A percentile compares a stretch with the other conserved stretches of the same genome.
phyloP scores from a whole-genome alignment of 176 grass and related monocot species.

The Phoenix dactylifera region DNA sequence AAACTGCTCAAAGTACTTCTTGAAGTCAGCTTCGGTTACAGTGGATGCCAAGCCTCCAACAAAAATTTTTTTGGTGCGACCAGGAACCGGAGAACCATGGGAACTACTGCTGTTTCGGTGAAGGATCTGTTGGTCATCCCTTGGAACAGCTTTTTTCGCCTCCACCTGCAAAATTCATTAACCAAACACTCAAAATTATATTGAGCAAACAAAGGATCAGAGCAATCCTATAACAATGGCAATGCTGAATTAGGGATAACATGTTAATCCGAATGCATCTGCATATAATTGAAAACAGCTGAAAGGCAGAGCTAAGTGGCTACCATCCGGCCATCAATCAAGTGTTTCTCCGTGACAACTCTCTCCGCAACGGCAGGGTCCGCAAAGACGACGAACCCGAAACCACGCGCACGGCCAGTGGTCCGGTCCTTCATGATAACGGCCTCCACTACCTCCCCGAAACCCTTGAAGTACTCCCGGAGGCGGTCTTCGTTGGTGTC shows the following conservation, averaged over 20 bases:
- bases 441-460: conserved; percentile 85
- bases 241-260: background rate
- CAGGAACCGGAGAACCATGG: conserved; percentile 53
- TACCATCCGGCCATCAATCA: conserved; percentile 98
- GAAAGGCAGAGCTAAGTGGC: background rate
- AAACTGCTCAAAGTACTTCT: conserved; percentile 91
- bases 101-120: conserved; percentile 55
- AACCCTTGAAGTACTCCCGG: conserved; percentile 67
- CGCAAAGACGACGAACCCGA: conserved; percentile 77
- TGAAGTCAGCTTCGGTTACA: conserved; percentile 76
- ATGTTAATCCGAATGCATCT: too few relatives aligned
- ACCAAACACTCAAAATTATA: conserved; percentile 4
- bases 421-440: conserved; percentile 87
- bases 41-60: conserved; percentile 81
- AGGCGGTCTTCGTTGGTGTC: conserved; percentile 93
- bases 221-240: background rate
- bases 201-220: background rate
- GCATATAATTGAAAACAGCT: background rate
- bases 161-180: conserved; percentile 48
- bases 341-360: conserved; percentile 84
- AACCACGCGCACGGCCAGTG: conserved; percentile 89
- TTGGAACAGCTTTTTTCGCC: conserved; percentile 86
- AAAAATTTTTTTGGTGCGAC: conserved; percentile 89
- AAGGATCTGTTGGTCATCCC: conserved; percentile 67
- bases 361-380: conserved; percentile 56